Evolutionary conservation across 1,284 basidiomycete genomes (phyloP).

Genomic region (Moesziomyces parantarcticus): DNA sequence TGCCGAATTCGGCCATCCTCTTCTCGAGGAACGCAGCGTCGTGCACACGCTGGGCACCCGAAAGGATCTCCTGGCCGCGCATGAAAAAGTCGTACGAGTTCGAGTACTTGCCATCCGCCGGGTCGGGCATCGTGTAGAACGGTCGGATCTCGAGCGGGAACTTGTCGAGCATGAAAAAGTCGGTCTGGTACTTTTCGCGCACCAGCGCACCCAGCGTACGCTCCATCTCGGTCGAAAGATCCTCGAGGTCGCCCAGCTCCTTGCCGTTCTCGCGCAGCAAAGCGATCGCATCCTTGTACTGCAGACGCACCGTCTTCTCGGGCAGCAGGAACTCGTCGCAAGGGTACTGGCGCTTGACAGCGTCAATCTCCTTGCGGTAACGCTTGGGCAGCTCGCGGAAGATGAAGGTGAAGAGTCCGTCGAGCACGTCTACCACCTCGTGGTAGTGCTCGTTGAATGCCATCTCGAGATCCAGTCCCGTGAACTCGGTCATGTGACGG

Average conservation of each 20-base stretch:
- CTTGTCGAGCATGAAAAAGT: slow-evolving; percentile 67
- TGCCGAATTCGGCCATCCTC: slow-evolving; percentile 79
- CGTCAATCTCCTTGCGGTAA: slow-evolving; percentile 82
- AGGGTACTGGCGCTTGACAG: slow-evolving; percentile 86
- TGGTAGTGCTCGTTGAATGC: slow-evolving; percentile 97
- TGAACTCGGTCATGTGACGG: slow-evolving; percentile 98
- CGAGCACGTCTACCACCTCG: slow-evolving; percentile 71
- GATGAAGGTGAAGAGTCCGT: slow-evolving; percentile 65
- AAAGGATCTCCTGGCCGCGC: slow-evolving; percentile 97
- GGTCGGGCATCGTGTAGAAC: slow-evolving; percentile 68
- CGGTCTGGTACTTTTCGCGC: slow-evolving; percentile 66
- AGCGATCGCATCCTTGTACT: slow-evolving; percentile 65
- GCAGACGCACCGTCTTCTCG: slow-evolving; percentile 58
- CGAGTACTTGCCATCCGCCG: slow-evolving; percentile 73
- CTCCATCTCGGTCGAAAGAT: slow-evolving; percentile 67
- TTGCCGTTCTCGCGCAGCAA: slow-evolving; percentile 63
- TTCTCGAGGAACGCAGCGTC: slow-evolving; percentile 84
- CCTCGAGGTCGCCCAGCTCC: slow-evolving; percentile 62
- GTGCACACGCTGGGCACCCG: slow-evolving; percentile 96
- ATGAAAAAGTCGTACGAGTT: slow-evolving; percentile 99
- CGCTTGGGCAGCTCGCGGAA: slow-evolving; percentile 71
- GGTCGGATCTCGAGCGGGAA: slow-evolving; percentile 66
- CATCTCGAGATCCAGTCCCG: slow-evolving; percentile 99
- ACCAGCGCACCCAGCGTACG: slow-evolving; percentile 60
- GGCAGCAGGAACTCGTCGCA: slow-evolving; percentile 71